Conservation (phyloP, 768 basidiomycete genomes). For the Rhizopogon salebrosus region DNA sequence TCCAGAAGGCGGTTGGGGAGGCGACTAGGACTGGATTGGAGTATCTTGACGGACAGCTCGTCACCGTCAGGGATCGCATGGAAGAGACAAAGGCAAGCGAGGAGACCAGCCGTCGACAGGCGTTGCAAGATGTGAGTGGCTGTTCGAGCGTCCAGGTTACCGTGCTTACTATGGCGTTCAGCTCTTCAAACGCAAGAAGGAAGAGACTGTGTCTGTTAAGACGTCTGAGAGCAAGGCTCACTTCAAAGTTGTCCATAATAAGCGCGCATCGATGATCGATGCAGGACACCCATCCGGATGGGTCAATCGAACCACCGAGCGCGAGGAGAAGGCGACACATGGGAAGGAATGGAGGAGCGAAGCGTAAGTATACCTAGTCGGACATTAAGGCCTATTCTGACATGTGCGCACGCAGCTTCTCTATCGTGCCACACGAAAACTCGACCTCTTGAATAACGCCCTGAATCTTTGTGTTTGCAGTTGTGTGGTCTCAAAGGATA, state of each 20-base stretch:
- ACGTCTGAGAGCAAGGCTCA: slow-evolving; percentile 48
- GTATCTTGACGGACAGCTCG: slow-evolving; percentile 85
- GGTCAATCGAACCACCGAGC: slow-evolving; percentile 50
- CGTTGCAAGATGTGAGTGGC: slow-evolving; percentile 50
- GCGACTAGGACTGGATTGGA: slow-evolving; percentile 78
- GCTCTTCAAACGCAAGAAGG: slow-evolving; percentile 59
- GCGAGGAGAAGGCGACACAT: slow-evolving; percentile 35
- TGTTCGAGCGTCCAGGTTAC: not conserved
- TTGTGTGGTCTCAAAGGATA: not conserved
- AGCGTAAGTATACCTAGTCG: slow-evolving; percentile 29
- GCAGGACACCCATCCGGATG: slow-evolving; percentile 67
- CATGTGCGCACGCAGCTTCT: not conserved
- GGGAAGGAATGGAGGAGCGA: slow-evolving; percentile 53
- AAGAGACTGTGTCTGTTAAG: slow-evolving; percentile 32
- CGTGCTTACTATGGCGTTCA: slow-evolving; percentile 18
- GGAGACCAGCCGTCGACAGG: slow-evolving; percentile 39
- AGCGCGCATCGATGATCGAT: slow-evolving; percentile 63
- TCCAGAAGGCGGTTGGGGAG: slow-evolving; percentile 55
- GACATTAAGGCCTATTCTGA: not conserved
- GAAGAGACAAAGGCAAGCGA: slow-evolving; percentile 50
- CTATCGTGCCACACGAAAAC: not conserved
- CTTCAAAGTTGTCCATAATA: slow-evolving; percentile 77
- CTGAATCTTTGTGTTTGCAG: not conserved
- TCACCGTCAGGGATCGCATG: slow-evolving; percentile 79
- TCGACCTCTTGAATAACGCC: not conserved